phyloP scores from a whole-genome alignment of 1,139 yeast genomes.

The Debaryomyces udenii region DNA sequence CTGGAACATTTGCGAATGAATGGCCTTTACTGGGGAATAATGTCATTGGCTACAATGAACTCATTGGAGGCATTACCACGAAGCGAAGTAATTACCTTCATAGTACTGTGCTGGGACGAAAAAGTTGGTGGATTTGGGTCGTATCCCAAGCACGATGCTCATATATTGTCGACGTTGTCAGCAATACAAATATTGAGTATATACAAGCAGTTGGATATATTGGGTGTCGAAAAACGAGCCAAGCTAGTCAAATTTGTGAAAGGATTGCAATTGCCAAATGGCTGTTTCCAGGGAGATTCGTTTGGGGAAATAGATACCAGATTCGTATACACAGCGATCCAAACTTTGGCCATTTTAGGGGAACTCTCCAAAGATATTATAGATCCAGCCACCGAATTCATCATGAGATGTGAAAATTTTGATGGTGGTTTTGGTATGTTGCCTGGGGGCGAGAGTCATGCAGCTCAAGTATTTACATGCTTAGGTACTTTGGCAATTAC shows the following conservation, averaged over 20 bases:
- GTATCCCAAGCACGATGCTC: slow-evolving; percentile 87
- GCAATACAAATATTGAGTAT: slow-evolving; percentile 80
- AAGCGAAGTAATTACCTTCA: slow-evolving; percentile 65
- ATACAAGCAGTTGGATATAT: slow-evolving; percentile 51
- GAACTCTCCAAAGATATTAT: slow-evolving; percentile 61
- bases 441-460: slow-evolving; percentile 95
- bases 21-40: slow-evolving; percentile 95
- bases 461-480: slow-evolving; percentile 91
- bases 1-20: slow-evolving; percentile 88
- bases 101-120: slow-evolving; percentile 65
- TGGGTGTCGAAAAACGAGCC: slow-evolving; percentile 23
- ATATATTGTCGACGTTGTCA: slow-evolving; percentile 81
- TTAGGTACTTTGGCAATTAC: slow-evolving; percentile 78
- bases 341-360: slow-evolving; percentile 70
- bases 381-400: slow-evolving; percentile 66
- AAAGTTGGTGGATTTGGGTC: slow-evolving; percentile 85
- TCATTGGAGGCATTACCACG: slow-evolving; percentile 56
- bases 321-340: slow-evolving; percentile 81
- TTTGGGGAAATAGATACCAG: slow-evolving; percentile 94
- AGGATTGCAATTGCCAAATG: slow-evolving; percentile 66
- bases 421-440: slow-evolving; percentile 95
- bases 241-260: slow-evolving; percentile 46
- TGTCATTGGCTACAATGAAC: slow-evolving; percentile 67
- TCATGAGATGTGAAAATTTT: slow-evolving; percentile 75
- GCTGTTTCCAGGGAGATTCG: slow-evolving; percentile 85